Evolutionary conservation across 331 rosid genomes (phyloP), one percentile per base, ranked within the genome.

Genomic region (Spiraea crenata): DNA sequence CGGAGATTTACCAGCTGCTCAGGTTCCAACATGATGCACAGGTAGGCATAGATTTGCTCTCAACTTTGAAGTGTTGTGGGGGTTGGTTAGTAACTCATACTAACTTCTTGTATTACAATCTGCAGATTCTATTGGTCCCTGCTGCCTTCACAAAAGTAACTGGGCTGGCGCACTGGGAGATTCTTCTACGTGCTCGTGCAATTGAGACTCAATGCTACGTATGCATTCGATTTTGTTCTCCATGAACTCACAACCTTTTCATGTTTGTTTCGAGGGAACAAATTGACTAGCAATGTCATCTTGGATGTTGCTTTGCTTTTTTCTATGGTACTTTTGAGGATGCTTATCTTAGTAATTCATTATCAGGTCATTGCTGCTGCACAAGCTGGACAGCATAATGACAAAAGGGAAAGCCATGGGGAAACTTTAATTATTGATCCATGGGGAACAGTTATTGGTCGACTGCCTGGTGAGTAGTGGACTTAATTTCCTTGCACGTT

Each of bases 91-190:
- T 20, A 65, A 77, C 64, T 74, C 46, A 68, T 48, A 45, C 41
- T 79, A 59, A 11, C 13, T 42, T 69, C 61, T 73, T 63, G 42
- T 40, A 52, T 70, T 52, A 45, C 73, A 61, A 65, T 49, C 17
- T 64, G 63, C 71, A 93, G 99, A 84, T 93, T 70, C 83, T 93
- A n/a, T 73, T 95, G 88, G 93, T 86, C 39, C 99, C 99, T 63
- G 60, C 99, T 58, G 91, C 99, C 54, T 95, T 93, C 82, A 93
- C 99, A 71, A 79, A 73, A 76, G 87, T 80, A 62, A 95, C 99
- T 65, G 99, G 97, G 66, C 86, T 76, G 82, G 99, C 97, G 25
- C 99, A 95, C 71, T 95, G 96, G 99, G 99, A 95, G 87, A 65
- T 87, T 81, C 99, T 95, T 80, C 96, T 95, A 41, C 89, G 95